A percentile compares a stretch with the other conserved stretches of the same genome.
phyloP scores from a whole-genome alignment of 2,329 filamentous ascomycete genomes.

The Paecilomyces sp. region DNA sequence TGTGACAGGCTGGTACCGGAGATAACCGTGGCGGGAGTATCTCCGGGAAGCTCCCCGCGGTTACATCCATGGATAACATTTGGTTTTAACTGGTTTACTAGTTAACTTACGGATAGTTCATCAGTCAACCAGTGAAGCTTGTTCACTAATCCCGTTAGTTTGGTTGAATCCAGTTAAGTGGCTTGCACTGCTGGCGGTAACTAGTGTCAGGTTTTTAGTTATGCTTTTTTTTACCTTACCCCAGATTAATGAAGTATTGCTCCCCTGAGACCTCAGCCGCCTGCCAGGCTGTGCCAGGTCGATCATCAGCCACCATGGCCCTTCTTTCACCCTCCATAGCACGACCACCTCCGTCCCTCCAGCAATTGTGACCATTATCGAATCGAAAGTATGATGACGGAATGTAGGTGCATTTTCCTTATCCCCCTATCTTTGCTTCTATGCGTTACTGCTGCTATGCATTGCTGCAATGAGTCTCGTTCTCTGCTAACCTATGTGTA shows the following conservation, averaged over 20 bases:
- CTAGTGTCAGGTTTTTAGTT: not conserved
- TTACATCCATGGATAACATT: not conserved
- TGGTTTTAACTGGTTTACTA: not conserved
- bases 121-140: too few relatives aligned
- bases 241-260: not conserved
- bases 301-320: not conserved
- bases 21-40: not conserved
- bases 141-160: too few relatives aligned
- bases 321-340: not conserved
- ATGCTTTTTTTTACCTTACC: not conserved
- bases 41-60: not conserved
- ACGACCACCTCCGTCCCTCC: not conserved
- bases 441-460: not conserved
- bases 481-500: not conserved
- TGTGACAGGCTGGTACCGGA: not conserved
- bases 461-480: not conserved
- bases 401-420: slow-evolving; percentile 1
- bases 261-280: not conserved
- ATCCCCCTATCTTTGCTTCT: not conserved
- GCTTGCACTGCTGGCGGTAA: too few relatives aligned
- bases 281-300: not conserved
- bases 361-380: not conserved
- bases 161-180: too few relatives aligned
- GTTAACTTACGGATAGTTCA: not conserved
- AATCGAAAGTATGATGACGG: slow-evolving; percentile 7